Base-by-base conservation (phyloP, 2,329 filamentous ascomycete species). In the Aspergillus viridinutans region DNA sequence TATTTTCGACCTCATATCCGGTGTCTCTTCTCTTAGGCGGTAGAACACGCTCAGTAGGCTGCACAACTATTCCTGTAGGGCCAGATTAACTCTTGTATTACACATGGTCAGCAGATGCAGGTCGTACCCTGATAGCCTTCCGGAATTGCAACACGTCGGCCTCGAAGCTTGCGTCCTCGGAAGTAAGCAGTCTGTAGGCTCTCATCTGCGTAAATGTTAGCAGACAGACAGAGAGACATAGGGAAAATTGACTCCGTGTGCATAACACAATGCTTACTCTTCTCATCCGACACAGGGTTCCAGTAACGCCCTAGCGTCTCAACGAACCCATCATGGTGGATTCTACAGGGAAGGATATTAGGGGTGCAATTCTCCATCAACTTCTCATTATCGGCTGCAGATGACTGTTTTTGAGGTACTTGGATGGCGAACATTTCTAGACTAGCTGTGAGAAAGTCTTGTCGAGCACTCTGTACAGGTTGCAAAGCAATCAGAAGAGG, bases 271-370 rank as follows among this genome's bases (percentile, higher is more conserved):
- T 49, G 26, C 53, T 23, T 69, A 75, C 80, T 69, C 67, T 80
- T 68, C 71, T 72, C 63, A 61, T 78, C 73, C 26, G 73, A 69
- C 29, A 69, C 73, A 0, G 90, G 89, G 5, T 77, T 80, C 91
- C 92, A 97, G 70, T 90, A 91, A 47, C 85, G 78, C 23, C 83
- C 73, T 4, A 83, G 77, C 1, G 85, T 78, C 52, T 86, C 82
- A 54, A 93, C 79, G 1, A 85, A 80, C 1, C 92, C 92, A 64
- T 89, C 85, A 72, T 95, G 88, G 66, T 92, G 83, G 68, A 97
- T 85, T 54, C 85, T 84, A 67, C 90, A 94, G 3, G 92, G 92
- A 14, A 97, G 80, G 21, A 96, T 77, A 67, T 96, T 88, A 3
- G 88, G 83, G 0, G 80, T 84, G 54, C 79, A 78, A 58, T 80